Evolutionary conservation across 176 grass and related monocot species (phyloP).

Genomic region (Cenchrus purpureus): DNA sequence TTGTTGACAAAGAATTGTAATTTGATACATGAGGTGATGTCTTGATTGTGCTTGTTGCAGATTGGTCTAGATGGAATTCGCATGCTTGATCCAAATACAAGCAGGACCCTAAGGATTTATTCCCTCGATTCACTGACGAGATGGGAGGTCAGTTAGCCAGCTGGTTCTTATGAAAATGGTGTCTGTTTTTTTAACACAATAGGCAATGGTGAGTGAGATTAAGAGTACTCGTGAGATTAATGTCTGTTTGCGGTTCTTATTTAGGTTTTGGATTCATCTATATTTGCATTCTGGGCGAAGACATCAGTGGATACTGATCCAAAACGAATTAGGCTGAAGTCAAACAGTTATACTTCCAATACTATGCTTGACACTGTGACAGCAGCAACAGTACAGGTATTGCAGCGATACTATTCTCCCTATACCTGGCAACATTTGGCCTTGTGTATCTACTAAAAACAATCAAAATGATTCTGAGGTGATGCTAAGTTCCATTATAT

Average conservation of each 20-base stretch:
- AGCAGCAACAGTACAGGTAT: conserved; percentile 92
- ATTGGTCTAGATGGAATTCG: conserved; percentile 98
- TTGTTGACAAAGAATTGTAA: not conserved
- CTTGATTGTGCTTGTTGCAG: conserved; percentile 47
- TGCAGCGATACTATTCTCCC: conserved; percentile 1
- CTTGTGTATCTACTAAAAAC: not conserved
- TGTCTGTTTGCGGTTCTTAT: conserved; percentile 24
- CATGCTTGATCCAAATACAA: conserved; percentile 94
- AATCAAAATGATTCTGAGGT: not conserved
- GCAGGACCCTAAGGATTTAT: conserved; percentile 81
- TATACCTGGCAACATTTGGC: not conserved
- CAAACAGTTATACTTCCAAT: conserved; percentile 85
- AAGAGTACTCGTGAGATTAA: conserved; percentile 33
- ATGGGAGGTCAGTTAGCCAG: conserved; percentile 70
- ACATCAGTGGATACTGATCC: conserved; percentile 78
- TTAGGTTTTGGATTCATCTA: conserved; percentile 81
- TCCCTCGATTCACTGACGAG: conserved; percentile 82
- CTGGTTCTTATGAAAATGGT: conserved; percentile 7
- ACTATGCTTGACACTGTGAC: conserved; percentile 92
- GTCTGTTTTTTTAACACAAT: conserved; percentile 1
- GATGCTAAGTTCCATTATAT: conserved; percentile 6
- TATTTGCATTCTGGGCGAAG: conserved; percentile 96
- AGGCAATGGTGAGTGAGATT: not conserved
- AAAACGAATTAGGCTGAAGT: conserved; percentile 91
- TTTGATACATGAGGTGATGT: not conserved